A percentile compares a stretch with the other conserved stretches of the same genome.
Evolutionary conservation across 192 early-diverging fungal genomes (phyloP).

Genomic region (Rhizophagus clarus): DNA sequence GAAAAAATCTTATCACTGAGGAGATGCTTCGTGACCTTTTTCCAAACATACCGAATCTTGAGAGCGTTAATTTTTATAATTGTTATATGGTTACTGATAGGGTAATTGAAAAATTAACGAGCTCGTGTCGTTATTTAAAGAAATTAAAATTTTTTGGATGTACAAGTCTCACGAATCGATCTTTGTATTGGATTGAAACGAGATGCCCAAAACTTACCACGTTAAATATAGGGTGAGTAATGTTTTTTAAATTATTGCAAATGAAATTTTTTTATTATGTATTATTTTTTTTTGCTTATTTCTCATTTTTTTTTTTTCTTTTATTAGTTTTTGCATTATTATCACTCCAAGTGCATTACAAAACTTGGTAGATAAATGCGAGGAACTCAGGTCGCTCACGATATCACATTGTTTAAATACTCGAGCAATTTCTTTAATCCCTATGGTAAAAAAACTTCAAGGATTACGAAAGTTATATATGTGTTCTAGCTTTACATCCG

Average conservation of each 20-base stretch:
- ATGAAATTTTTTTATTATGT: too few relatives aligned
- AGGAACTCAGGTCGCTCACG: not conserved
- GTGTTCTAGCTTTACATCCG: not conserved
- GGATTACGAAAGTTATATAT: not conserved
- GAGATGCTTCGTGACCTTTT: not conserved
- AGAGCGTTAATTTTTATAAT: not conserved
- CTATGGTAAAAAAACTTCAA: not conserved
- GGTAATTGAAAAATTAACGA: not conserved
- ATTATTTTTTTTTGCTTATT: not conserved
- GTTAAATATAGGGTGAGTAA: not conserved
- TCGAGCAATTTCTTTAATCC: not conserved
- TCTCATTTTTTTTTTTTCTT: not conserved
- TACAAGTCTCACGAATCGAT: not conserved
- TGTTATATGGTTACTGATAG: slow-evolving; percentile 7
- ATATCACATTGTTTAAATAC: not conserved
- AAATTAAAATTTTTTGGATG: slow-evolving; percentile 1
- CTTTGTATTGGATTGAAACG: not conserved
- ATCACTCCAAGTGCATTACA: not conserved
- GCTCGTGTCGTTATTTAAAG: not conserved
- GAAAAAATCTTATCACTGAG: not conserved
- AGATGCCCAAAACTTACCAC: not conserved
- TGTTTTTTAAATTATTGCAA: too few relatives aligned
- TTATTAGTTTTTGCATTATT: not conserved
- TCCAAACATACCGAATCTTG: not conserved
- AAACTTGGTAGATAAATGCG: not conserved